Percentiles rank a stretch among this genome's conserved stretches.
Conservation (phyloP, 768 basidiomycete species). For the Pleurotus tuoliensis region DNA sequence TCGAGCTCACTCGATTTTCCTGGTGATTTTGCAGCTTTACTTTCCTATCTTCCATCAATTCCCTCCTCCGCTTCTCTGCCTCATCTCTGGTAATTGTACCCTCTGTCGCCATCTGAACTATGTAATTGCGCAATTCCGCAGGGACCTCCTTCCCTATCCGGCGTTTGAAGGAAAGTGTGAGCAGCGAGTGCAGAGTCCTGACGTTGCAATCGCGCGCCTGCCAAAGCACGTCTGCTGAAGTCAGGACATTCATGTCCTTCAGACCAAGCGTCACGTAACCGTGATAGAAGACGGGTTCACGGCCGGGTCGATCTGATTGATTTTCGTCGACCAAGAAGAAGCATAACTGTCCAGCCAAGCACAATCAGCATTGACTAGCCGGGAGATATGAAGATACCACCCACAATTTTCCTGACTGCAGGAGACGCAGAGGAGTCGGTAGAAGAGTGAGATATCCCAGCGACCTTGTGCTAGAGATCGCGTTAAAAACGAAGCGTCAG, state of each 20-base stretch:
- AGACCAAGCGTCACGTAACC: neutral
- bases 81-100: neutral
- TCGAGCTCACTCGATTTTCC: neutral
- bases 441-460: neutral
- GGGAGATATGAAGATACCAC: neutral
- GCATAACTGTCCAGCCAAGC: neutral
- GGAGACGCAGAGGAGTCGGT: neutral
- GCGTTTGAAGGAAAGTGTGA: neutral
- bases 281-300: neutral
- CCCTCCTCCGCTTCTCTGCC: neutral
- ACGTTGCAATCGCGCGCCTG: neutral
- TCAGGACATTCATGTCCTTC: neutral
- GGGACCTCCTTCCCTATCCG: constrained; percentile 1
- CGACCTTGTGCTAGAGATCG: neutral
- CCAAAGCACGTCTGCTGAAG: constrained; percentile 1
- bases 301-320: neutral
- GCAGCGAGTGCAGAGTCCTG: neutral
- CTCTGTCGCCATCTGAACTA: neutral
- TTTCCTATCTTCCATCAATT: neutral
- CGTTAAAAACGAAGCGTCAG: neutral
- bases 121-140: neutral
- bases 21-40: neutral
- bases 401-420: neutral
- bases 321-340: neutral
- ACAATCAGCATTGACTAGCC: neutral